phyloP scores from a whole-genome alignment of 176 grass and related monocot genomes.

The Bonia amplexicaulis region DNA sequence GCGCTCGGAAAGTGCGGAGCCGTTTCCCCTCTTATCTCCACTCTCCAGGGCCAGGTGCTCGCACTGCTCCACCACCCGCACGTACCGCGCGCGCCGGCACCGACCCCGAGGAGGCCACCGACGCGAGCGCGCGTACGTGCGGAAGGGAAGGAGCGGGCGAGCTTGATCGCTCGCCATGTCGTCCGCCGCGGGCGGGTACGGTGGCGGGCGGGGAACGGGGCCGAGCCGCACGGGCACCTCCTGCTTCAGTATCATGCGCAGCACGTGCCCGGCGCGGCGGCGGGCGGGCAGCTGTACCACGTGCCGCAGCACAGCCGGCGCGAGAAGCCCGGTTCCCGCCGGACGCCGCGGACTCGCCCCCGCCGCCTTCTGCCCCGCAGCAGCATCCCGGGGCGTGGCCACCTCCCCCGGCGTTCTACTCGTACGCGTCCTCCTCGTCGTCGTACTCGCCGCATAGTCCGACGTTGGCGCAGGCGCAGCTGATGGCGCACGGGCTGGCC shows the following conservation, averaged over 20 bases:
- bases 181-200: conserved; percentile 58
- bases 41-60: conserved; percentile 39
- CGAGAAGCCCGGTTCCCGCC: conserved; percentile 88
- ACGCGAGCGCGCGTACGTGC: background rate
- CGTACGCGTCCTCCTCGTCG: conserved; percentile 49
- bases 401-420: conserved; percentile 32
- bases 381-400: conserved; percentile 14
- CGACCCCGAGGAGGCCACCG: background rate
- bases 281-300: conserved; percentile 63
- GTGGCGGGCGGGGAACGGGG: conserved; percentile 20
- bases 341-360: conserved; percentile 34
- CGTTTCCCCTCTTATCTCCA: conserved; percentile 38
- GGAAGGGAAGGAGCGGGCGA: background rate
- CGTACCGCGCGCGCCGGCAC: background rate
- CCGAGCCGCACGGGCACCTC: conserved; percentile 39
- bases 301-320: conserved; percentile 88
- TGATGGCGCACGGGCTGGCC: conserved; percentile 23
- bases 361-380: background rate
- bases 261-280: conserved; percentile 17
- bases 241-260: conserved; percentile 59
- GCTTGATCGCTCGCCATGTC: conserved; percentile 43
- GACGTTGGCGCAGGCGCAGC: conserved; percentile 32
- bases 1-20: conserved; percentile 66
- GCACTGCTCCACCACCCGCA: background rate
- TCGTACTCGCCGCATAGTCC: conserved; percentile 60